Evolutionary conservation across 352 stramenopile species (phyloP), one percentile per base, ranked within the genome.

Genomic region (Phytophthora colocasiae): DNA sequence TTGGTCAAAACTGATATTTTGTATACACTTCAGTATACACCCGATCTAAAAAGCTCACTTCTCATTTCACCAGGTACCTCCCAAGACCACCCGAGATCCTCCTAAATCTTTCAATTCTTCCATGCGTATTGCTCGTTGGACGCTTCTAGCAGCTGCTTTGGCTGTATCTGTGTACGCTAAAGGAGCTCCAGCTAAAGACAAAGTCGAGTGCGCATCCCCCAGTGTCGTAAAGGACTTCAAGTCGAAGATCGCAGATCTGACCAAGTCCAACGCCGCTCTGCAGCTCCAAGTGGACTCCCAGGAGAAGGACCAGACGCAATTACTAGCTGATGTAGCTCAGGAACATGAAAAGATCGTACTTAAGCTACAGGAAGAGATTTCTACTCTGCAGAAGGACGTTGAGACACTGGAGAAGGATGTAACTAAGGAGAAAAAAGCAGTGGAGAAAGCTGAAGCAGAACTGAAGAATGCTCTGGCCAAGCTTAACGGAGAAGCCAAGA

Each of bases 141-240:
- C 74, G 58, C 44, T 81, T 36, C 40, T 80, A 26, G 47, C 81
- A 14, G 80, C 73, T 12, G 66, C 69, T 3, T 55, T 83, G 36
- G 70, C 73, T 31, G 66, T 81, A 4, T 66, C 59, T 3, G 66
- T 68, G 9, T 61, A 69, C 40, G 72, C 72, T 15, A 53, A 80
- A 60, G 52, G 58, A 14, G 36, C 52, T 8, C 19, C 66, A 47
- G 15, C 51, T 11, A 69, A 69, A 80, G 38, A 63, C 4, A 24
- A 32, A 6, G 34, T 45, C 6, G 39, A 65, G 39, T 80, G 73
- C 38, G 49, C 81, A 4, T 69, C 71, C 6, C 84, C 81, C 3
- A 65, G 76, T 12, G 56, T 74, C n/a, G 70, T 90, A 3, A 47
- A 63, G 11, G 62, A 59, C n/a, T 72, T 76, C 11, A 78, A 92